Evolutionary conservation across 2,329 filamentous ascomycete species (phyloP), one percentile per base, ranked within the genome.

Genomic region (Verticillium dahliae): DNA sequence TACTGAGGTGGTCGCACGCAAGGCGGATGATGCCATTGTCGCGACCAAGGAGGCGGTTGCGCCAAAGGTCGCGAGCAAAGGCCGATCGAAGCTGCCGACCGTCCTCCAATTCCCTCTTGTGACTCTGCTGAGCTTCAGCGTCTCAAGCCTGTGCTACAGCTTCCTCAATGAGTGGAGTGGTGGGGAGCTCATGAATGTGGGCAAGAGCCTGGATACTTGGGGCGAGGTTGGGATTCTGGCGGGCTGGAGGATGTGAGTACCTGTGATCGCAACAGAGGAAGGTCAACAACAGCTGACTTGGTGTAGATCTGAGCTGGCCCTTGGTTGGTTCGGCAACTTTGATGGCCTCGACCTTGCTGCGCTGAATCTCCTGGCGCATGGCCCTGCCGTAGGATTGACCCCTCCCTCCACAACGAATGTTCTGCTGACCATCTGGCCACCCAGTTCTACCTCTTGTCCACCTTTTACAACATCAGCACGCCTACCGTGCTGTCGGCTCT

Each of bases 301-400:
- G n/a, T 84, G 80, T 81, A 90, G 84, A 72, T 73, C 86, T 56
- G 88, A 92, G 72, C 80, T 96, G 60, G 85, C 80, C 31, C 70
- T 93, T 56, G 88, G 85, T 56, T 97, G 92, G 91, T 84, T 84
- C 68, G 80, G 86, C 54, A 81, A 87, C 65, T 90, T 90, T 71
- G 91, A 96, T 73, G 86, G 89, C 75, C 81, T 86, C 71, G 89
- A 91, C 72, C 78, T 90, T 58, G 84, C 83, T 11, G 81, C 85
- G 56, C 77, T 91, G 70, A 84, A 85, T 62, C 73, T 91, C 63
- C 79, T 97, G 52, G 88, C 89, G 61, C 87, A 92, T 74, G 84
- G 89, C 22, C 94, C 93, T 54, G 85, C 86, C 68, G 85, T 88
- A 73, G 75, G 83, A 22, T 76, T 33, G 56, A 52, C 67, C 58